phyloP scores from a whole-genome alignment of 768 basidiomycete genomes.

The Phlebiopsis flavidoalba region DNA sequence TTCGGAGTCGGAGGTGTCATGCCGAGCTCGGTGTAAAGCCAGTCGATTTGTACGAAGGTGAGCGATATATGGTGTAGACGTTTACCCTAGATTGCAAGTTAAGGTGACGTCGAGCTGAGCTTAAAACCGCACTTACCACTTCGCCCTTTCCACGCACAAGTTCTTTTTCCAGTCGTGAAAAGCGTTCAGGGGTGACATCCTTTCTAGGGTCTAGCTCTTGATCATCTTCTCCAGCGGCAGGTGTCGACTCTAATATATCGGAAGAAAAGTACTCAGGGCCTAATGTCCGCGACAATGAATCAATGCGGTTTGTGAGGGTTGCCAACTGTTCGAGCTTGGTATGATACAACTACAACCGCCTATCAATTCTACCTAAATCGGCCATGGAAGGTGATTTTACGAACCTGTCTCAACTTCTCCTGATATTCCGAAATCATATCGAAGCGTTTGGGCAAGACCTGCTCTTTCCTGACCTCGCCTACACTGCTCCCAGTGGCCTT shows the following conservation, averaged over 20 bases:
- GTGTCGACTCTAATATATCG: constrained; percentile 48
- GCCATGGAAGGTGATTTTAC: constrained; percentile 19
- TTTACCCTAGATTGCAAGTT: constrained; percentile 42
- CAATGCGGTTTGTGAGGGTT: constrained; percentile 64
- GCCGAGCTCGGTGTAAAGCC: constrained; percentile 79
- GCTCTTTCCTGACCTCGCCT: constrained; percentile 66
- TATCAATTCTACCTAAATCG: not conserved
- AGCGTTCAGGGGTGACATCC: constrained; percentile 78
- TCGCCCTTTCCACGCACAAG: constrained; percentile 83
- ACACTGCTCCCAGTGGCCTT: constrained; percentile 63
- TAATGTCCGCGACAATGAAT: constrained; percentile 51
- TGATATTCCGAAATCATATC: constrained; percentile 66
- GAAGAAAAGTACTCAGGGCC: constrained; percentile 52
- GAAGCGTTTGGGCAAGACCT: constrained; percentile 66
- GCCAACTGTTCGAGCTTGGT: constrained; percentile 73
- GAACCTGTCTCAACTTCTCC: constrained; percentile 75
- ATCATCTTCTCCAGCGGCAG: constrained; percentile 39
- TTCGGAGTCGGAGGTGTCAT: constrained; percentile 56
- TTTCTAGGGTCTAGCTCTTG: constrained; percentile 37
- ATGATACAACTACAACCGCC: constrained; percentile 51
- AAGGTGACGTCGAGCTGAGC: not conserved
- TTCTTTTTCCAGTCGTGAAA: constrained; percentile 78
- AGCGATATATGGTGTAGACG: constrained; percentile 59
- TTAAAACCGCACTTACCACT: constrained; percentile 47
- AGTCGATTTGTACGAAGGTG: constrained; percentile 73